Conservation (phyloP, 169 alveolate genomes). For the Besnoitia besnoiti region DNA sequence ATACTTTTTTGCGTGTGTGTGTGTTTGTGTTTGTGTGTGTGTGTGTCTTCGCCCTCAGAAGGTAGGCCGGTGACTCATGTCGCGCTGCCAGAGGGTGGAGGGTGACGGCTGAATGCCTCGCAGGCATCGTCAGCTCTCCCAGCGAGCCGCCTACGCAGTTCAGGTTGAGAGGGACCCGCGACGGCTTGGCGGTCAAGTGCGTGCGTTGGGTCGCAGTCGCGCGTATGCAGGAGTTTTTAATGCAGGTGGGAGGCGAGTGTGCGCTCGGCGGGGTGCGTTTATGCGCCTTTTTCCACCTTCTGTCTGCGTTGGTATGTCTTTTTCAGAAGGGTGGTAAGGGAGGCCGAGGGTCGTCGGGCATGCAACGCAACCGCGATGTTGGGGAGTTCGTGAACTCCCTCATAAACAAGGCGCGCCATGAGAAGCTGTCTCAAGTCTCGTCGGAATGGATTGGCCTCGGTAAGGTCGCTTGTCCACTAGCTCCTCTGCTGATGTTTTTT, state of each 20-base stretch:
- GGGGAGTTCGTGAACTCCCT: not conserved
- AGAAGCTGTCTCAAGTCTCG: not conserved
- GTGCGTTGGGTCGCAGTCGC: no score
- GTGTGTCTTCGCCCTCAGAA: no score
- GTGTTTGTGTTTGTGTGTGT: no score
- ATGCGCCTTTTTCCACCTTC: not conserved
- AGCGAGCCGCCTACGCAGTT: not conserved
- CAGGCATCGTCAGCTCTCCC: no score
- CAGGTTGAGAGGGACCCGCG: not conserved
- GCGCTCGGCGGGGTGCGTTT: no score
- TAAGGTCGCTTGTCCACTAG: not conserved
- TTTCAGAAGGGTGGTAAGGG: not conserved
- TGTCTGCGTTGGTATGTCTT: not conserved
- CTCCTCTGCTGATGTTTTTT: no score
- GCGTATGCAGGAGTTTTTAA: no score
- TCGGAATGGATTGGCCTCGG: constrained; percentile 11
- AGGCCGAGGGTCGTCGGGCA: not conserved
- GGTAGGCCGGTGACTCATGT: no score
- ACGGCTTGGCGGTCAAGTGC: not conserved
- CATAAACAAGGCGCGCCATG: not conserved
- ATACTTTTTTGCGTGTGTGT: no score
- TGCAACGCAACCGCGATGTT: not conserved
- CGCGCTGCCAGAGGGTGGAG: no score
- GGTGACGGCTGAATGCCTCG: no score
- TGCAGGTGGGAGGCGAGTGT: no score